phyloP scores from a whole-genome alignment of 1,284 basidiomycete species.

The Porogramme epimiltina region DNA sequence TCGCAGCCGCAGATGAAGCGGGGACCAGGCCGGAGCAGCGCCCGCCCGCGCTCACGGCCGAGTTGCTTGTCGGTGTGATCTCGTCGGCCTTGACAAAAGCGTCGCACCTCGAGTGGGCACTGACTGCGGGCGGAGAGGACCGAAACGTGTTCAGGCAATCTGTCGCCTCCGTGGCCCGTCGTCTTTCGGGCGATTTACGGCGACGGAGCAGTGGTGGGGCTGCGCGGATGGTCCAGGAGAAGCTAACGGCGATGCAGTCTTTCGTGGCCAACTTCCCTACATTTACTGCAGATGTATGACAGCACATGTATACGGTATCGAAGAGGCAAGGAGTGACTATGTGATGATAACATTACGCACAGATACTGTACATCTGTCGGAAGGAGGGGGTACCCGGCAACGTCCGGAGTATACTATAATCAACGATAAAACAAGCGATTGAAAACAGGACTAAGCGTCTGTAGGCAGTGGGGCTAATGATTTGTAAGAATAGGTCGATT shows the following conservation, averaged over 20 bases:
- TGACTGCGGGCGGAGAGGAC: conserved; percentile 53
- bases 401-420: background rate
- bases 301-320: background rate
- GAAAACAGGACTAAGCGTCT: conserved; percentile 34
- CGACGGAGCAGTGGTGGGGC: conserved; percentile 45
- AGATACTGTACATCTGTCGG: background rate
- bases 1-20: conserved; percentile 52
- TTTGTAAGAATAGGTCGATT: conserved; percentile 2
- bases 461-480: conserved; percentile 47
- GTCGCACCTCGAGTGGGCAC: conserved; percentile 68
- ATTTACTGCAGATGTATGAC: conserved; percentile 50
- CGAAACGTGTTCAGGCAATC: conserved; percentile 57
- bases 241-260: conserved; percentile 58
- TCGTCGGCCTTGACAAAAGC: conserved; percentile 65
- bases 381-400: background rate
- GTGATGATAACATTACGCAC: conserved; percentile 3
- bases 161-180: conserved; percentile 61
- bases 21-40: conserved; percentile 41
- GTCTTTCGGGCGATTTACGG: conserved; percentile 59
- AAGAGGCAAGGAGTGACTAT: background rate
- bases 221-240: conserved; percentile 55
- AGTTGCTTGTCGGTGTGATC: conserved; percentile 62
- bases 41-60: conserved; percentile 44
- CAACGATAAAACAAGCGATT: conserved; percentile 1
- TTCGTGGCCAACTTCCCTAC: conserved; percentile 75